Base-by-base conservation (phyloP, 441 rosid genomes). In the Adansonia rubrostipa region DNA sequence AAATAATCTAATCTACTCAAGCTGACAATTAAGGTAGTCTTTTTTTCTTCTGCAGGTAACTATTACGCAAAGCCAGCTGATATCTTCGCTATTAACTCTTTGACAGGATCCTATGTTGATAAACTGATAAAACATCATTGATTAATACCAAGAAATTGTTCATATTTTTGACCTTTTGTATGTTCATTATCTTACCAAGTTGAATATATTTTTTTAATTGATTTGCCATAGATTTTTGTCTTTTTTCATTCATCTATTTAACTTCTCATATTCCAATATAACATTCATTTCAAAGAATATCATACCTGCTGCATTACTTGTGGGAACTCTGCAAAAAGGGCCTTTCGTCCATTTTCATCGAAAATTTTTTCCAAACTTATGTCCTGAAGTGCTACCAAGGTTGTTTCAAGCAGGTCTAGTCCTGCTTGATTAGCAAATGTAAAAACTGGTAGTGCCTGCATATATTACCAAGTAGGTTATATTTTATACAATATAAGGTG, bases 371-470 rank as follows among this genome's bases (percentile, higher is more conserved):
- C 95, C n/a, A 91, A 81, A 80, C 87, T 89, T 47, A 91, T 87
- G 74, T 91, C 92, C 83, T 91, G 95, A 82, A 91, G 91, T 0
- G 93, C 84, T 13, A 89, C 88, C 82, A 91, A 80, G 2, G 96
- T 90, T 73, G 96, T 92, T 86, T 92, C 96, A 20, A 92, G 84
- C 95, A 91, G 88, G 87, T 91, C 93, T 40, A 91, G 90, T 63
- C 95, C 92, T 61, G 95, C 95, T 61, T 91, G 95, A 78, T 91
- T 91, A 40, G 93, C 86, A 79, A 91, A 91, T 19, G 93, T 91
- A 78, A 91, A 91, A 61, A 88, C 86, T 1, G 90, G 89, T 80
- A 85, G 79, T 48, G 88, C 89, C 95, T 89, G 88, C 82, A 81
- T 20, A 68, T 40, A 48, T 80, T 73, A 60, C 73, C 22, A 20